Percentiles rank a stretch among this genome's conserved stretches.
phyloP scores from a whole-genome alignment of 2,329 filamentous ascomycete genomes.

The Dothideomycetes sp. region DNA sequence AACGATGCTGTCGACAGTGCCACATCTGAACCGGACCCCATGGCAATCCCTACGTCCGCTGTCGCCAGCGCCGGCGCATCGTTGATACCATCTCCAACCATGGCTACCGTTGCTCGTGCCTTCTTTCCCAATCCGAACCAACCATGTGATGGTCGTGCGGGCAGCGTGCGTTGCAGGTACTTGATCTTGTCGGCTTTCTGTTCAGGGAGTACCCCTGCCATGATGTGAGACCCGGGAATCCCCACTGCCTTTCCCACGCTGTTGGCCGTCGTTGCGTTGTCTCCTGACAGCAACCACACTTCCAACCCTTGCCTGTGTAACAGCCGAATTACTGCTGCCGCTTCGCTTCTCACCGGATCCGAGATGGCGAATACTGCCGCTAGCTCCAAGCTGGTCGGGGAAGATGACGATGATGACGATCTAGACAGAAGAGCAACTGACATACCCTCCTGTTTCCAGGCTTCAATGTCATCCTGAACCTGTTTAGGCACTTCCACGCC shows the following conservation, averaged over 20 bases:
- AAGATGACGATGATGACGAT: slow-evolving; percentile 7
- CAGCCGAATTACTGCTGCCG: slow-evolving; percentile 35
- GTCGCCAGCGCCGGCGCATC: slow-evolving; percentile 72
- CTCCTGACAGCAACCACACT: slow-evolving; percentile 89
- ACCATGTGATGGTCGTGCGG: slow-evolving; percentile 4
- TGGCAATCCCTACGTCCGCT: slow-evolving; percentile 74
- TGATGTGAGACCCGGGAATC: slow-evolving; percentile 64
- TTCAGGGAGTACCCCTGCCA: slow-evolving; percentile 77
- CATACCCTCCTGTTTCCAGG: slow-evolving; percentile 34
- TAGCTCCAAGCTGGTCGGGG: slow-evolving; percentile 35
- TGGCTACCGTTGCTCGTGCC: slow-evolving; percentile 55
- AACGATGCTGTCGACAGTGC: slow-evolving; percentile 75
- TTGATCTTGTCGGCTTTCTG: slow-evolving; percentile 69
- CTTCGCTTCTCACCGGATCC: slow-evolving; percentile 70
- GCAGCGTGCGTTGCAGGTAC: slow-evolving; percentile 29
- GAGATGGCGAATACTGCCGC: slow-evolving; percentile 64
- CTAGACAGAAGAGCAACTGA: slow-evolving; percentile 34
- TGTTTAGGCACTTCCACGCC: slow-evolving; percentile 23
- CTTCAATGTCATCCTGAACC: slow-evolving; percentile 21
- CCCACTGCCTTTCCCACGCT: slow-evolving; percentile 69
- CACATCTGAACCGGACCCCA: slow-evolving; percentile 73
- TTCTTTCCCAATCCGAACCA: slow-evolving; percentile 6
- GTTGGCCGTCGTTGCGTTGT: slow-evolving; percentile 73
- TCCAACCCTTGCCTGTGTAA: slow-evolving; percentile 58
- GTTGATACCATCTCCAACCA: slow-evolving; percentile 83